These are phyloP conservation scores for Phlebopus sp. DNA, from an alignment of 1,284 basidiomycete genomes.

Conservation along the genomic window DNA sequence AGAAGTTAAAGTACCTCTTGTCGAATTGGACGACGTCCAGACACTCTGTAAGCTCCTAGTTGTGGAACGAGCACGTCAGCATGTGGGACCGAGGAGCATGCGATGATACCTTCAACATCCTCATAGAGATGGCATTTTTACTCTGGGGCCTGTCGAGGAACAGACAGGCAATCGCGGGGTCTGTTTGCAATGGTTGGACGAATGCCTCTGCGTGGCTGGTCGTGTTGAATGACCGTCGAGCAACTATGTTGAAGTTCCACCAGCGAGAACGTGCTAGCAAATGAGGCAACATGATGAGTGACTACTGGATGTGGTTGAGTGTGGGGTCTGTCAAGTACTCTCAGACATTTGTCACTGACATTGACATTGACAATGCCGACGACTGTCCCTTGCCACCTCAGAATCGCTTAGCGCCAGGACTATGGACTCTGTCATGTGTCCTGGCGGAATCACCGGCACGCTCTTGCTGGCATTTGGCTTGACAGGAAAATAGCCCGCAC, in stretches of 20 bases:
- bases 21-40: conserved; percentile 69
- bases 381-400: neutral
- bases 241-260: neutral
- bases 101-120: conserved; percentile 60
- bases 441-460: no score
- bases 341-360: neutral
- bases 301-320: neutral
- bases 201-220: conserved; percentile 46
- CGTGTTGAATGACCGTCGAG: conserved; percentile 22
- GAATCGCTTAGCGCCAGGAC: no score
- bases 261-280: neutral
- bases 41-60: conserved; percentile 70
- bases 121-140: conserved; percentile 86
- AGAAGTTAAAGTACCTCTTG: conserved; percentile 45
- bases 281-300: conserved; percentile 10
- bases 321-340: neutral
- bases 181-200: conserved; percentile 45
- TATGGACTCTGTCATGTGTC: no score
- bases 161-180: conserved; percentile 61
- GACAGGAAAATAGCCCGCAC: no score
- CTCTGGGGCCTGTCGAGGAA: conserved; percentile 79
- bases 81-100: neutral
- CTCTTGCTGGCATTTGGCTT: no score
- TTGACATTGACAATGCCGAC: neutral
- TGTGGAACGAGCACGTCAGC: conserved; percentile 9